Evolutionary conservation across 306 rosid genomes (phyloP).

Genomic region (Vigna hirtella): DNA sequence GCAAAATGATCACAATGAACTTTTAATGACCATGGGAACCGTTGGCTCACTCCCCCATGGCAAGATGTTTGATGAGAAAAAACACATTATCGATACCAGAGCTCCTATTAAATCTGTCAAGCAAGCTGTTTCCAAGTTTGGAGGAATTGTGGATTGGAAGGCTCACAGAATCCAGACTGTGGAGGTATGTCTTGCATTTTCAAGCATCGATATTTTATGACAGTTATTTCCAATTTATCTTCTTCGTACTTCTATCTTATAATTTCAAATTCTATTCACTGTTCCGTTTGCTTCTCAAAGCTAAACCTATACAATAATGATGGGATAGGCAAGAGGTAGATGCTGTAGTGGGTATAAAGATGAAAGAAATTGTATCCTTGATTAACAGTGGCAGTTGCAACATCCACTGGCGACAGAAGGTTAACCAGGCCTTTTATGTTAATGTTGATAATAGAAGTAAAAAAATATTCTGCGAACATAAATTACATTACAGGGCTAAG

Average conservation of each 20-base stretch:
- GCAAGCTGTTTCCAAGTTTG: conserved; percentile 97
- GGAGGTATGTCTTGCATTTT: conserved; percentile 67
- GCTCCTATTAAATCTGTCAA: conserved; percentile 97
- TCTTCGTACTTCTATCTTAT: conserved; percentile 9
- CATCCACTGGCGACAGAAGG: conserved; percentile 12
- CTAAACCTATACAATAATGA: conserved; percentile 23
- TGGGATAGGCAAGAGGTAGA: conserved; percentile 24
- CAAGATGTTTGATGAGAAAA: conserved; percentile 56
- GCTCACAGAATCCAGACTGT: conserved; percentile 90
- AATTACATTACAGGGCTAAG: too few relatives aligned
- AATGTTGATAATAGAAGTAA: not conserved
- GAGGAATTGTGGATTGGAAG: conserved; percentile 99
- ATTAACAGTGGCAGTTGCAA: conserved; percentile 36
- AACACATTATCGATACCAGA: conserved; percentile 82
- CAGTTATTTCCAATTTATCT: conserved; percentile 25
- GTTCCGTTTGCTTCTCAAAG: conserved; percentile 40
- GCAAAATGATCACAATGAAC: conserved; percentile 40
- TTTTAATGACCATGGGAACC: conserved; percentile 31
- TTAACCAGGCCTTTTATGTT: not conserved
- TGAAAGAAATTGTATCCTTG: conserved; percentile 22
- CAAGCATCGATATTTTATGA: conserved; percentile 23
- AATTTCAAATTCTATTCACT: conserved; percentile 38
- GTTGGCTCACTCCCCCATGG: conserved; percentile 51
- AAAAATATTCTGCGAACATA: too few relatives aligned
- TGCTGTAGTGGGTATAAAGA: conserved; percentile 11